Base-by-base conservation (phyloP, 2,329 filamentous ascomycete genomes). In the Lasiodiplodia hormozganensis region DNA sequence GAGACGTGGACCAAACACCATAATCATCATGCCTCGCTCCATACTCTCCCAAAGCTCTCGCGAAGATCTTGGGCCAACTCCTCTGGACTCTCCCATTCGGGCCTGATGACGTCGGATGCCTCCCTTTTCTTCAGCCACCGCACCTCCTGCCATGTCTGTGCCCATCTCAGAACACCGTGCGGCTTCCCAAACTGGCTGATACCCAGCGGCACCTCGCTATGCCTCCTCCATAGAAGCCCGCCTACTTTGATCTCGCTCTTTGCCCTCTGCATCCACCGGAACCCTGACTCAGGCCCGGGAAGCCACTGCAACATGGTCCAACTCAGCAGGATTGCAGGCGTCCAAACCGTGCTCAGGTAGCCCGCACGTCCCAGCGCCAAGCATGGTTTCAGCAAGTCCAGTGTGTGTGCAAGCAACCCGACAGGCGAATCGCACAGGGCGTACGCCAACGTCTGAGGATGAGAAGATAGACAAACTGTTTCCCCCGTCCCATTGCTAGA, bases 231-330 rank as follows among this genome's bases (percentile, higher is more conserved):
- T n/a, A 60, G 23, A 18, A 4, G 14, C 28, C 40, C 70, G 62
- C 11, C 71, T 34, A 49, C 73, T 25, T 14, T 16, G 3, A 2
- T 21, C 10, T 58, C 65, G 23, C 31, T 6, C 36, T 18, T 28
- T 34, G 51, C 36, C 10, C 38, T 18, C 64, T 54, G 76, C 14
- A 83, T 74, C 82, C 82, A 90, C 31, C 88, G 80, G 72, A 90
- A 77, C 3, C 84, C 85, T 1, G 84, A 84, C 73, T 91, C 89
- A 0, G 88, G 88, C 0, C 89, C 89, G 0, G 89, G 89, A 0
- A 92, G 77, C 90, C 89, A 92, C 25, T 88, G 85, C 34, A 91
- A 78, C 74, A 87, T 85, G 1, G 87, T 85, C 72, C 89, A 81
- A 21, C 87, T 87, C 69, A 92, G 82, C 28, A 91, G 58, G 23